Percentiles rank a stretch among this genome's conserved stretches.
Evolutionary conservation across 2,329 filamentous ascomycete genomes (phyloP).

Genomic region (Pseudonectria buxi): DNA sequence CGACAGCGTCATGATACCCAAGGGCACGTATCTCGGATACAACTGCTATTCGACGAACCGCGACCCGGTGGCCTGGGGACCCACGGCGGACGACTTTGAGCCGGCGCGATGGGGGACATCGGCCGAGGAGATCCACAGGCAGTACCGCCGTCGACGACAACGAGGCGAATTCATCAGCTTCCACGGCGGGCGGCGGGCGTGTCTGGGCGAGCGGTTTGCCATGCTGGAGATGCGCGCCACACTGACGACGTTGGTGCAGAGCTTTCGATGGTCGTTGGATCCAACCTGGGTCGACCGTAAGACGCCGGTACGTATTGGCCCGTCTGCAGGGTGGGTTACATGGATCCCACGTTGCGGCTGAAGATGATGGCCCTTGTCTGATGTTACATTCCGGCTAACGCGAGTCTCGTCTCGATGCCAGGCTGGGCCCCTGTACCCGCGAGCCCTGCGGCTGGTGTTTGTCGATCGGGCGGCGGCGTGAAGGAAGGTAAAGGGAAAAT

Average conservation of each 20-base stretch:
- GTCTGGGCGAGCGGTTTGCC: constrained; percentile 35
- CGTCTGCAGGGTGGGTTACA: too few relatives aligned
- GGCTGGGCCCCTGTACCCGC: constrained; percentile 1
- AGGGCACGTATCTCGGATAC: constrained; percentile 34
- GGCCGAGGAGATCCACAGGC: constrained; percentile 27
- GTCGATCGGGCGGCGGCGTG: not conserved
- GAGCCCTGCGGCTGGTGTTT: not conserved
- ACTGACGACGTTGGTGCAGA: constrained; percentile 24
- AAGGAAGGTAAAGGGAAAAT: too few relatives aligned
- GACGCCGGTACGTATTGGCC: constrained; percentile 26
- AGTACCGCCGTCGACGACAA: constrained; percentile 28
- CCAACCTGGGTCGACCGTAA: constrained; percentile 24
- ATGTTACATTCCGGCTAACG: too few relatives aligned
- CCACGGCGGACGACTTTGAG: constrained; percentile 29
- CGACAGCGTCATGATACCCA: constrained; percentile 26
- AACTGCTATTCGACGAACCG: constrained; percentile 34
- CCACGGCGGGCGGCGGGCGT: constrained; percentile 33
- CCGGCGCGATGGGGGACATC: constrained; percentile 33
- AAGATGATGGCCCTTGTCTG: too few relatives aligned
- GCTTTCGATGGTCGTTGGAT: constrained; percentile 25
- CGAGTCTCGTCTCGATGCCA: not conserved
- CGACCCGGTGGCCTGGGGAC: constrained; percentile 25
- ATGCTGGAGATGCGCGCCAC: constrained; percentile 30
- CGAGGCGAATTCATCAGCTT: constrained; percentile 36
- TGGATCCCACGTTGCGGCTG: too few relatives aligned